Percentiles rank a stretch among this genome's conserved stretches.
Evolutionary conservation across 345 rosid genomes (phyloP).

Genomic region (Lagerstroemia speciosa): DNA sequence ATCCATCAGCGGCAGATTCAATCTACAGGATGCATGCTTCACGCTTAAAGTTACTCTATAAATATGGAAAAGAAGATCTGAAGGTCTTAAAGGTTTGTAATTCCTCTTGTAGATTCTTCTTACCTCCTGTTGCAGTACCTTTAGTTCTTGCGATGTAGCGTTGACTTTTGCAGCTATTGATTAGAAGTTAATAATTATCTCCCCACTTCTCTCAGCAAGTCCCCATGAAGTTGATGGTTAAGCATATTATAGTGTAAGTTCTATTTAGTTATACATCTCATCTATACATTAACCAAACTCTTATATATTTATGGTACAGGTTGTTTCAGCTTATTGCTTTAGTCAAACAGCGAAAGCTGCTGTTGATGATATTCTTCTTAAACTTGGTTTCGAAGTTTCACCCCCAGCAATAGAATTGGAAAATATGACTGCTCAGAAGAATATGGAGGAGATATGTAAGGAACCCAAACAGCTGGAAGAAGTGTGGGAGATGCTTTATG

Average conservation of each 20-base stretch:
- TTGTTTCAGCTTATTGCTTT: slow-evolving; percentile 52
- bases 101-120: background rate
- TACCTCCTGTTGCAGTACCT: background rate
- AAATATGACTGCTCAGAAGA: slow-evolving; percentile 31
- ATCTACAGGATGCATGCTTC: slow-evolving; percentile 97
- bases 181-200: background rate
- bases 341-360: slow-evolving; percentile 53
- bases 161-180: background rate
- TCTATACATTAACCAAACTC: background rate
- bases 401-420: slow-evolving; percentile 25
- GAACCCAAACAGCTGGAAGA: slow-evolving; percentile 48
- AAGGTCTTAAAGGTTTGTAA: slow-evolving; percentile 69
- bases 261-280: background rate
- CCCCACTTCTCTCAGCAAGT: background rate
- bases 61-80: slow-evolving; percentile 51
- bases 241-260: background rate
- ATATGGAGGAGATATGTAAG: slow-evolving; percentile 30
- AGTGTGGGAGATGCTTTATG: slow-evolving; percentile 75
- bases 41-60: slow-evolving; percentile 71
- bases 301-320: slow-evolving; percentile 31
- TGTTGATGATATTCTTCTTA: slow-evolving; percentile 33
- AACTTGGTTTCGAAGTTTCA: slow-evolving; percentile 36
- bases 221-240: background rate
- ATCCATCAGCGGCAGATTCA: slow-evolving; percentile 83
- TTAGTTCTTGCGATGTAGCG: background rate